Percentiles rank a stretch among this genome's conserved stretches.
phyloP scores from a whole-genome alignment of 148 eudicot species.

The Amaranthus hypochondriacus region DNA sequence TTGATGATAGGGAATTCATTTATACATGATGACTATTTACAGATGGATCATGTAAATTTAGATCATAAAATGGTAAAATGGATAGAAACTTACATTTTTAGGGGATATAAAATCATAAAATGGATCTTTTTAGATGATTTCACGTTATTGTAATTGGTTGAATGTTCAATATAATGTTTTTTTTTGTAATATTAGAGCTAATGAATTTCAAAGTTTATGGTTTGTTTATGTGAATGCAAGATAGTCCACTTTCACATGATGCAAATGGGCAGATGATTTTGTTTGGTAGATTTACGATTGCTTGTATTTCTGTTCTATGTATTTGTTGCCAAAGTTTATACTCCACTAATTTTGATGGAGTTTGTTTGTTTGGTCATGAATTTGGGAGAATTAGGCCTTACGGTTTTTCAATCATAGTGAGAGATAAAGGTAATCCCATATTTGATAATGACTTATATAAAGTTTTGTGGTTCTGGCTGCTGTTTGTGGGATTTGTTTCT shows the following conservation, averaged over 20 bases:
- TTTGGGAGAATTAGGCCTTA: no score
- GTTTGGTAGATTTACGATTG: background rate
- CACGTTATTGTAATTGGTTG: background rate
- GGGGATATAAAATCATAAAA: no score
- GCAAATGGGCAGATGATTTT: background rate
- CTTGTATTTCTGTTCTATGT: background rate
- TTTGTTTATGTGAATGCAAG: background rate
- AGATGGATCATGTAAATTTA: background rate
- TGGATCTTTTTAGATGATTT: background rate
- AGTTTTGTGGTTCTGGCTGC: no score
- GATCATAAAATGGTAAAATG: background rate
- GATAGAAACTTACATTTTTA: no score
- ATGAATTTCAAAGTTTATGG: background rate
- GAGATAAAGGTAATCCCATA: no score
- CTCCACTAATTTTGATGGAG: no score
- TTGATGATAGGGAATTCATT: background rate
- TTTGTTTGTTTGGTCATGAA: no score
- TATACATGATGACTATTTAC: background rate
- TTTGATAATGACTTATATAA: no score
- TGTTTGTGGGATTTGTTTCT: no score
- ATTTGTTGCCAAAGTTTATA: background rate
- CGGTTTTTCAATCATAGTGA: no score
- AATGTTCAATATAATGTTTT: conserved; percentile 2
- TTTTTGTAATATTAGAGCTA: background rate
- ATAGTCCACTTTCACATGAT: background rate